Percentiles rank a stretch among this genome's conserved stretches.
Evolutionary conservation across 2,329 filamentous ascomycete species (phyloP).

Genomic region (Juglanconis sp.): DNA sequence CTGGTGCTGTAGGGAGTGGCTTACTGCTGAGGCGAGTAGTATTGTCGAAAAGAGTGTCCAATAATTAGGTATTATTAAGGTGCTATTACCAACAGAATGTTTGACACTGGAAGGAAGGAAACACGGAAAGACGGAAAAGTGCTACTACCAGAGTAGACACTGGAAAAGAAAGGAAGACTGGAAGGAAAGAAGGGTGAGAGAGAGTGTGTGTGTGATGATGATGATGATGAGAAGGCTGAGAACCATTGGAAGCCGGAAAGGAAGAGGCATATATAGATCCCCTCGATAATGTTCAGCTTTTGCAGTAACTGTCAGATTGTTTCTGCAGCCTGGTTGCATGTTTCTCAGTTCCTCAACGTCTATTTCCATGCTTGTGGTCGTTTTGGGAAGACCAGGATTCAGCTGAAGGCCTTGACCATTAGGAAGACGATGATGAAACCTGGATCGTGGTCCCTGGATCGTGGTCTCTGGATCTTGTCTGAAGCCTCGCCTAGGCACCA

Average conservation of each 20-base stretch:
- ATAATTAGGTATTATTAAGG: background rate
- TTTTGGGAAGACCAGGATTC: background rate
- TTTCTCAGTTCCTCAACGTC: background rate
- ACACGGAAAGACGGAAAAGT: background rate
- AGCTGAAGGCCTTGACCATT: background rate
- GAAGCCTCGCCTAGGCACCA: background rate
- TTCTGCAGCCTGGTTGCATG: background rate
- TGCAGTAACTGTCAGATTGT: background rate
- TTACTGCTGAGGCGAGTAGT: background rate
- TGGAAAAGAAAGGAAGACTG: background rate
- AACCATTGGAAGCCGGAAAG: background rate
- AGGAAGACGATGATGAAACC: background rate
- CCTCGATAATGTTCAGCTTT: background rate
- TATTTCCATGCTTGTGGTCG: background rate
- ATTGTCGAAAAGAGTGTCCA: background rate
- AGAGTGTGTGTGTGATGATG: constrained; percentile 2
- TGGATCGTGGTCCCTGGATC: background rate
- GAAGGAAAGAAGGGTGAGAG: background rate
- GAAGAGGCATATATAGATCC: background rate
- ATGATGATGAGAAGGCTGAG: background rate
- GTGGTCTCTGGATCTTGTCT: background rate
- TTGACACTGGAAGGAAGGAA: background rate
- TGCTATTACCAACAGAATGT: background rate
- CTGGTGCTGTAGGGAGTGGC: background rate
- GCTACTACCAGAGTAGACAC: constrained; percentile 7